phyloP scores from a whole-genome alignment of 345 rosid species.

The Camelina laxa region DNA sequence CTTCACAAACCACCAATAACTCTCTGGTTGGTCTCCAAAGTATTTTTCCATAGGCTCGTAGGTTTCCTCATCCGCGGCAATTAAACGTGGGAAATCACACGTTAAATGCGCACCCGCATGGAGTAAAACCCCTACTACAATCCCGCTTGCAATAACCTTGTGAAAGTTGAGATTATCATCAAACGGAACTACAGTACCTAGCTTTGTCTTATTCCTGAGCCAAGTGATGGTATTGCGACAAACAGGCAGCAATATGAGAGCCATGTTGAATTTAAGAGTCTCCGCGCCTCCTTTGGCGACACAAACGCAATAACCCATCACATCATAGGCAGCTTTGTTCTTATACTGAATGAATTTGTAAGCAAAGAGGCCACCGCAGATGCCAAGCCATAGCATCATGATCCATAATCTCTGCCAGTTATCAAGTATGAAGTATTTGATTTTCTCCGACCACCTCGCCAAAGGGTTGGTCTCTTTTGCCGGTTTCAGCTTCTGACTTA shows the following conservation, averaged over 20 bases:
- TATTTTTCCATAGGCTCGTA: constrained; percentile 62
- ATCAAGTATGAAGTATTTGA: constrained; percentile 71
- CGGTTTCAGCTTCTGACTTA: constrained; percentile 86
- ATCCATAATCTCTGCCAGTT: constrained; percentile 90
- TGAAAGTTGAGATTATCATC: constrained; percentile 90
- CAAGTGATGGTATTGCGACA: constrained; percentile 91
- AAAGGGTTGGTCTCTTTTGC: constrained; percentile 64
- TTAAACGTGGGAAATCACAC: constrained; percentile 77
- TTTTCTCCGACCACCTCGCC: constrained; percentile 46
- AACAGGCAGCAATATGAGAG: constrained; percentile 74
- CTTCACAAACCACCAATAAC: constrained; percentile 78
- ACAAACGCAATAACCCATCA: constrained; percentile 91
- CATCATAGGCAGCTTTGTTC: constrained; percentile 55
- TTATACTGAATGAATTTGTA: constrained; percentile 74
- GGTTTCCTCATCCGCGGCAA: constrained; percentile 61
- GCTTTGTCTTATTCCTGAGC: constrained; percentile 85
- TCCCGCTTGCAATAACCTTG: constrained; percentile 76
- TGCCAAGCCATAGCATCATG: constrained; percentile 73
- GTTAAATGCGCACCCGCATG: constrained; percentile 76
- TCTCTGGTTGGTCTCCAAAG: constrained; percentile 69
- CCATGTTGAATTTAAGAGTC: constrained; percentile 89
- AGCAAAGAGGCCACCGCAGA: constrained; percentile 62
- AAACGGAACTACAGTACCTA: constrained; percentile 73
- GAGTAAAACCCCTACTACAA: constrained; percentile 65
- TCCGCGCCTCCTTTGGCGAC: constrained; percentile 91